Evolutionary conservation across 2,329 filamentous ascomycete species (phyloP).

Genomic region (Alternaria brassicae): DNA sequence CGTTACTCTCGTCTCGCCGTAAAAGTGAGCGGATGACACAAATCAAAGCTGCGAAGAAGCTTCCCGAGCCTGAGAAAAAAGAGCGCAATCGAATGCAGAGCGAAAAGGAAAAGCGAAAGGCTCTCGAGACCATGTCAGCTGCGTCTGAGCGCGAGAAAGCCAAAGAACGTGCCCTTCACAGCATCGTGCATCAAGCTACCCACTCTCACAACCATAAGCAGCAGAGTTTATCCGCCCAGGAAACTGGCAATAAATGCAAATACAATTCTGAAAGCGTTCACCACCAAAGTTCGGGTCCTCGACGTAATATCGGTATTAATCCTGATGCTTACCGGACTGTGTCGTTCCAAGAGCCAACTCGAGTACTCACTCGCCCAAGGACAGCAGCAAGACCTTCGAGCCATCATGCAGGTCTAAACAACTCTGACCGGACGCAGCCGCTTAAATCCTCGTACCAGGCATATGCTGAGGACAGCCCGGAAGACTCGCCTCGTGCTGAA

Average conservation of each 20-base stretch:
- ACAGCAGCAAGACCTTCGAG: not conserved
- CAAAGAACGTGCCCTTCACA: not conserved
- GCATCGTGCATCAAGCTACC: not conserved
- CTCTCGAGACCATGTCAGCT: not conserved
- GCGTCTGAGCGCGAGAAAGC: not conserved
- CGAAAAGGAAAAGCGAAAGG: not conserved
- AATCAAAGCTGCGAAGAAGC: not conserved
- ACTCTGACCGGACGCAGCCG: not conserved
- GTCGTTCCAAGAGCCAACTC: not conserved
- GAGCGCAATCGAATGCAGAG: not conserved
- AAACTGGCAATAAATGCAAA: not conserved
- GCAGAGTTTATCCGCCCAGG: not conserved
- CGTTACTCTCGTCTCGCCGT: not conserved
- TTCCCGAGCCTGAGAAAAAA: not conserved
- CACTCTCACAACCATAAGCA: not conserved
- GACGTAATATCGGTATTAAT: not conserved
- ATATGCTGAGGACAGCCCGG: not conserved
- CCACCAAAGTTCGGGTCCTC: not conserved
- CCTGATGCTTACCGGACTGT: not conserved
- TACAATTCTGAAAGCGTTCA: not conserved
- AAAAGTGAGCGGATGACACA: not conserved
- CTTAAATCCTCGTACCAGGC: not conserved
- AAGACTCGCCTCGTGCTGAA: not conserved
- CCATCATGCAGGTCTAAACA: not conserved
- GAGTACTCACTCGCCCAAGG: not conserved